phyloP scores from a whole-genome alignment of 306 rosid species.

The Lupinus albus region DNA sequence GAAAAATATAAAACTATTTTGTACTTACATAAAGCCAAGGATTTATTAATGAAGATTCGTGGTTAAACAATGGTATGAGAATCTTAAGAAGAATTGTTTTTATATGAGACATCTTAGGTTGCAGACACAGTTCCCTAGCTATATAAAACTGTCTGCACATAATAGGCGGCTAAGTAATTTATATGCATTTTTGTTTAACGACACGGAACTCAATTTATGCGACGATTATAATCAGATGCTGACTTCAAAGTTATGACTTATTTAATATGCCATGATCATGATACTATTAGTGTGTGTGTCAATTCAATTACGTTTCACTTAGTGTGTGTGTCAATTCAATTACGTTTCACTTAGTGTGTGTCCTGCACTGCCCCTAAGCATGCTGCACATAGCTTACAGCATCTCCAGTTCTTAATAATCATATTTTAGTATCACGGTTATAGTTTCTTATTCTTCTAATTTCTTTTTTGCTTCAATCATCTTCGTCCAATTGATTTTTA shows the following conservation, averaged over 20 bases:
- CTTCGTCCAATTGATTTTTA: too few relatives aligned
- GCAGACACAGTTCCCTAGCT: conserved; percentile 14
- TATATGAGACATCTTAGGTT: conserved; percentile 40
- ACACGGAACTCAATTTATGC: conserved; percentile 18
- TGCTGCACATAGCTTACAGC: too few relatives aligned
- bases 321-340: background rate
- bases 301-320: background rate
- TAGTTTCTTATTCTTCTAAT: too few relatives aligned
- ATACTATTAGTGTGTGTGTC: background rate
- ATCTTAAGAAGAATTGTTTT: conserved; percentile 32
- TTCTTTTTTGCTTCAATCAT: too few relatives aligned
- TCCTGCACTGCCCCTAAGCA: background rate
- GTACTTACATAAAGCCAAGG: conserved; percentile 26
- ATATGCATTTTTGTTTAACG: background rate
- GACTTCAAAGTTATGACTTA: conserved; percentile 2
- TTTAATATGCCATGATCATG: background rate
- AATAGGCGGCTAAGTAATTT: background rate
- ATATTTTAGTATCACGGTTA: too few relatives aligned
- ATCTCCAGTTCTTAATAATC: too few relatives aligned
- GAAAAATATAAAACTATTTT: conserved; percentile 33
- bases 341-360: background rate
- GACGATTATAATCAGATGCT: background rate
- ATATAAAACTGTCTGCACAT: conserved; percentile 12
- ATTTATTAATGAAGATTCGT: conserved; percentile 47
- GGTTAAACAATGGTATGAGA: conserved; percentile 33